A percentile compares a stretch with the other conserved stretches of the same genome.
phyloP scores from a whole-genome alignment of 2,329 filamentous ascomycete species.

The Thielaviopsis euricoi region DNA sequence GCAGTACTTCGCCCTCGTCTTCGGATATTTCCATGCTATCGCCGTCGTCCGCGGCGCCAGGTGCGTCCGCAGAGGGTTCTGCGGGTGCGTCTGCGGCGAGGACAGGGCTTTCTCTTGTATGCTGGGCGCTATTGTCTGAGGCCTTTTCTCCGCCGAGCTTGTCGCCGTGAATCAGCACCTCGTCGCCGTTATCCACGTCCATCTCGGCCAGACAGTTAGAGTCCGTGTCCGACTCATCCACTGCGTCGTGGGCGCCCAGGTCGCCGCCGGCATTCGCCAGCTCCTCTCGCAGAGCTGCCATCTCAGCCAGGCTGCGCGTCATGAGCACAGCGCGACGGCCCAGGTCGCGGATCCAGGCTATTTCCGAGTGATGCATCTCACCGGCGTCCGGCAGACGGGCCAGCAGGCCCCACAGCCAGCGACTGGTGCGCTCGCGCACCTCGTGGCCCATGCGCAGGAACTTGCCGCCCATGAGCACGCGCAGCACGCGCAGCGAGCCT shows the following conservation, averaged over 20 bases:
- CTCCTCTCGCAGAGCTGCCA: slow-evolving; percentile 30
- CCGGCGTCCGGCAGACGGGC: slow-evolving; percentile 59
- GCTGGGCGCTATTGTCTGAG: background rate
- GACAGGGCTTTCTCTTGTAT: background rate
- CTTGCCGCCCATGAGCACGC: slow-evolving; percentile 46
- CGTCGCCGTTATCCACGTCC: slow-evolving; percentile 18
- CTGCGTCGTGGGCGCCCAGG: slow-evolving; percentile 27
- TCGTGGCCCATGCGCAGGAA: slow-evolving; percentile 43
- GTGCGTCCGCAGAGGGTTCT: too few species aligned
- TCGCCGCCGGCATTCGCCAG: slow-evolving; percentile 19
- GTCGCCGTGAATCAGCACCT: slow-evolving; percentile 3
- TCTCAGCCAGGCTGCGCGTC: slow-evolving; percentile 36
- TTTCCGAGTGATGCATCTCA: slow-evolving; percentile 57
- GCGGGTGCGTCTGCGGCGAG: too few species aligned
- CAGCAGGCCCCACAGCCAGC: slow-evolving; percentile 75
- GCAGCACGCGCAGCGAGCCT: slow-evolving; percentile 48
- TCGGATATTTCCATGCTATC: slow-evolving; percentile 28
- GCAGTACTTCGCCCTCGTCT: slow-evolving; percentile 23
- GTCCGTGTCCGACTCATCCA: slow-evolving; percentile 28
- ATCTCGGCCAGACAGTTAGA: slow-evolving; percentile 11
- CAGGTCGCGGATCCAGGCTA: slow-evolving; percentile 61
- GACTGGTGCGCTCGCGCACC: slow-evolving; percentile 50
- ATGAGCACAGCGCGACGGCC: slow-evolving; percentile 58
- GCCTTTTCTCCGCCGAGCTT: background rate
- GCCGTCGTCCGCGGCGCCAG: slow-evolving; percentile 8